These are phyloP conservation scores for Bromus sterilis DNA, from an alignment of 176 grass and related monocot species.

Conservation along the genomic window DNA sequence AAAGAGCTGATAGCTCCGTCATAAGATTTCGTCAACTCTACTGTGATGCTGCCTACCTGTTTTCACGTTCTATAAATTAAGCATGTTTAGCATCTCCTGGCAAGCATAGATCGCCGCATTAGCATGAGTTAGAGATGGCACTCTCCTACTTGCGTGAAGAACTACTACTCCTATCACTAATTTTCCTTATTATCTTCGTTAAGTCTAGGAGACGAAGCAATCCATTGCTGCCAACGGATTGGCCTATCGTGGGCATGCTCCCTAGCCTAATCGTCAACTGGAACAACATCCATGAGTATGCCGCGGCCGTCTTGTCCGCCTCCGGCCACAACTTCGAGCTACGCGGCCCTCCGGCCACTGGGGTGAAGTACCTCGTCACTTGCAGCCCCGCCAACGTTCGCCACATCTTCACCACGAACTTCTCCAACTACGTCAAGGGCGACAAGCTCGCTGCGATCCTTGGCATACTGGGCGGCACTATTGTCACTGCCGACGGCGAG, in stretches of 20 bases:
- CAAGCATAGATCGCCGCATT: not conserved
- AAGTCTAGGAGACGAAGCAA: not conserved
- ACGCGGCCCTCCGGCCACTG: not conserved
- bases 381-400: not conserved
- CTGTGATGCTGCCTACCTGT: too few species aligned
- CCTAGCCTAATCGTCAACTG: not conserved
- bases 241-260: not conserved
- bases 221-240: not conserved
- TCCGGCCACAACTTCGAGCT: not conserved
- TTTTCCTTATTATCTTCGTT: not conserved
- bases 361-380: not conserved
- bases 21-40: too few species aligned
- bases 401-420: not conserved
- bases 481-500: not conserved
- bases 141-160: not conserved
- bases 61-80: not conserved
- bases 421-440: not conserved
- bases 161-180: not conserved
- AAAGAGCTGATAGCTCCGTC: too few species aligned
- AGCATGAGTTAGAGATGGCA: not conserved
- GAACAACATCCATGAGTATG: not conserved
- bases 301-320: not conserved
- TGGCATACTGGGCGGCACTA: not conserved
- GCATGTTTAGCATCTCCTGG: not conserved
- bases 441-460: not conserved